Evolutionary conservation across 495 filamentous ascomycete species (phyloP).

Genomic region (Achaetomiella virescens): DNA sequence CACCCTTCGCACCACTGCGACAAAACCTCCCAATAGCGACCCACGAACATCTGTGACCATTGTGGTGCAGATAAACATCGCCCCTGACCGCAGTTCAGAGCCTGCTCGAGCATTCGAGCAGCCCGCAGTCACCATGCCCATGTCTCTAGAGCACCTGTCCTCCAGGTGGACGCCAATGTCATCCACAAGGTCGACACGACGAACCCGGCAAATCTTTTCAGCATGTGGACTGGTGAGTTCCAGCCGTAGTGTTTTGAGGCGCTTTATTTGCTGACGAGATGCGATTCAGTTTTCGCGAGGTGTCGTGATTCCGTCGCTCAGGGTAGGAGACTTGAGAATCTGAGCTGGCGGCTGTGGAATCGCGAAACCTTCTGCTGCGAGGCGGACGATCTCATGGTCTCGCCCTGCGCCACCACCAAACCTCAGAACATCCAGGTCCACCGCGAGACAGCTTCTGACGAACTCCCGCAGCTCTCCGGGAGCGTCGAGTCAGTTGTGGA

Average conservation of each 20-base stretch:
- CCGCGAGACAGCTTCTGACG: constrained; percentile 26
- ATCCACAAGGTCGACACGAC: constrained; percentile 91
- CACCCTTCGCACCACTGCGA: constrained; percentile 10
- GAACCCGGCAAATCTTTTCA: constrained; percentile 88
- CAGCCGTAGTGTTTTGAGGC: background rate
- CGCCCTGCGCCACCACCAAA: constrained; percentile 35
- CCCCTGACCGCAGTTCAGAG: constrained; percentile 11
- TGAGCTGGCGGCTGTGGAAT: constrained; percentile 95
- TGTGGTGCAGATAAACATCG: constrained; percentile 18
- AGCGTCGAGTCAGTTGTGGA: constrained; percentile 82
- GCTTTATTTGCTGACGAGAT: constrained; percentile 1
- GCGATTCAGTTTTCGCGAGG: constrained; percentile 80
- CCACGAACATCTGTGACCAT: constrained; percentile 19
- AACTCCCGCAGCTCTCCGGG: constrained; percentile 81
- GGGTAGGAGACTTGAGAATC: constrained; percentile 85
- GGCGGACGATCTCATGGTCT: constrained; percentile 32
- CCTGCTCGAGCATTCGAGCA: constrained; percentile 33
- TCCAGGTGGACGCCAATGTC: constrained; percentile 77
- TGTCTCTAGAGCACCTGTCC: constrained; percentile 45
- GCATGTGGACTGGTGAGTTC: constrained; percentile 93
- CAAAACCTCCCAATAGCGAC: background rate
- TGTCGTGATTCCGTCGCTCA: constrained; percentile 92
- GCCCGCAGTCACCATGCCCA: constrained; percentile 28
- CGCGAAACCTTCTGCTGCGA: constrained; percentile 95
- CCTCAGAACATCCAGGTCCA: constrained; percentile 43